A percentile compares a stretch with the other conserved stretches of the same genome.
Conservation (phyloP, 257 asterid genomes). For the Solanum lycopersicoides region DNA sequence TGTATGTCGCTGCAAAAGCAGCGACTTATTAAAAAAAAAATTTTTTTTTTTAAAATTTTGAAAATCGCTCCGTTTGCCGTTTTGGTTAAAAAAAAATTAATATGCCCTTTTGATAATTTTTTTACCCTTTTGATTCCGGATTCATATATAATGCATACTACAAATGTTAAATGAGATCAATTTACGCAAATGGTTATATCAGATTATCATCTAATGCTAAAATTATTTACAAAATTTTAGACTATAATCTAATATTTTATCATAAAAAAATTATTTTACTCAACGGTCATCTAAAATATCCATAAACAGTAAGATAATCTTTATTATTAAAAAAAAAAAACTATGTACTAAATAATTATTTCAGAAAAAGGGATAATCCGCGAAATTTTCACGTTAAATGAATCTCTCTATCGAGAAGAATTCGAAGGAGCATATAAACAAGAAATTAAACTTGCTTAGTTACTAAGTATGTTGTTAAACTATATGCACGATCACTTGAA, state of each 20-base stretch:
- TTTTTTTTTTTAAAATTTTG: too few species aligned
- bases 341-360: background rate
- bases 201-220: background rate
- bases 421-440: too few species aligned
- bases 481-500: background rate
- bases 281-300: background rate
- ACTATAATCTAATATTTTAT: background rate
- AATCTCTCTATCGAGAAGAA: background rate
- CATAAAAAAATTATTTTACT: background rate
- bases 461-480: background rate
- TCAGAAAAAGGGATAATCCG: background rate
- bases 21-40: too few species aligned
- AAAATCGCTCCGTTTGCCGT: too few species aligned
- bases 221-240: background rate
- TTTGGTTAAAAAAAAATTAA: too few species aligned
- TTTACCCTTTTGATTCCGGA: too few species aligned
- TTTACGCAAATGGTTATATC: background rate
- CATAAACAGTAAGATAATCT: background rate
- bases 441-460: background rate
- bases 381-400: background rate
- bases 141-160: too few species aligned
- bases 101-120: too few species aligned
- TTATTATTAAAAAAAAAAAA: fast-evolving
- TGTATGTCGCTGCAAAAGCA: too few species aligned
- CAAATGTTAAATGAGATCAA: too few species aligned